Base-by-base conservation (phyloP, 1,284 basidiomycete genomes). In the Puccinia polysora region DNA sequence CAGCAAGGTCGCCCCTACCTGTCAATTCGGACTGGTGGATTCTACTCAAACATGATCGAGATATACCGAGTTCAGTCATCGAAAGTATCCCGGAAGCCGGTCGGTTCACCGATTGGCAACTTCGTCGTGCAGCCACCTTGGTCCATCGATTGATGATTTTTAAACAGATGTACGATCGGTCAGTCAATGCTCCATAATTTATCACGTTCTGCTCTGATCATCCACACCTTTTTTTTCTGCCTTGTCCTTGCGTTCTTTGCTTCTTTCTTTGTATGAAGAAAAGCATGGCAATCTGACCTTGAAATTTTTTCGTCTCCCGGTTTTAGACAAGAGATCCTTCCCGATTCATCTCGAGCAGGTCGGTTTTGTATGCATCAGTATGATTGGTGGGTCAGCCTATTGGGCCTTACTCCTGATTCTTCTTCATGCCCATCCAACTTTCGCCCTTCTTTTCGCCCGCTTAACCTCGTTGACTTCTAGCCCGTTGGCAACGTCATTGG, bases 11-110 rank as follows among this genome's bases (percentile, higher is more conserved):
- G 0, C 91, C 95, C 0, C 82, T 97, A 36, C 83, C 91, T 73
- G 82, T 98, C 77, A 90, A 97, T 81, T 95, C 92, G 8, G 97
- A 97, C 79, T 97, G 94, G 94, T 97, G 94, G 94, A 83, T 97
- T 53, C 84, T 91, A n/a, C 90, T 94, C 78, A 80, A 81, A 43
- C 80, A 83, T 53, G 84, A 86, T 78, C 76, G 80, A 15, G 78
- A 77, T 73, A 82, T 84, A 65, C 82, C 84, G 73, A 6, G 23
- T 56, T 45, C 59, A n/a, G 56, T 60, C 25, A 59, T 73, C 15
- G 64, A 74, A 5, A 75, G 74, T 2, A 25, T 75, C 71, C 67
- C 74, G 28, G 73, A 79, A 76, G 18, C 76, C 78, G 75, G 78
- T 75, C 50, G 53, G 15, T 85, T 88, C 70, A 88, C 86, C 0